Evolutionary conservation across 1,284 basidiomycete genomes (phyloP).

Genomic region (Gymnopus androsaceus): DNA sequence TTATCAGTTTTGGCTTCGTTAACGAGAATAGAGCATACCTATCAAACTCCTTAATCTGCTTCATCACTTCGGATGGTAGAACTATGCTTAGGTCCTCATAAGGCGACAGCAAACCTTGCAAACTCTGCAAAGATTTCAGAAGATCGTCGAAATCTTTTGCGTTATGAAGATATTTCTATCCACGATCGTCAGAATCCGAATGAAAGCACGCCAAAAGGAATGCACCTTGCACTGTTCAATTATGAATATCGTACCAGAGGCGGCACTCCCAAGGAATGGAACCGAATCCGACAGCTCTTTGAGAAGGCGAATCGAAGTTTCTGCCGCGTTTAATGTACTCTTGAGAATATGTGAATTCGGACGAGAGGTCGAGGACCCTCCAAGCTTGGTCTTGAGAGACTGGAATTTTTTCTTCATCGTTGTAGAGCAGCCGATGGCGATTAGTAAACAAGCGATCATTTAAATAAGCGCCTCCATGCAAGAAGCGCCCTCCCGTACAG

Average conservation of each 20-base stretch:
- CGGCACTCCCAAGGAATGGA: constrained; percentile 1
- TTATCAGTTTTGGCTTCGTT: background rate
- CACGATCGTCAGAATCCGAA: background rate
- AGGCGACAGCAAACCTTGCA: background rate
- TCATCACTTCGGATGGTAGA: background rate
- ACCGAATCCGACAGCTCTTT: constrained; percentile 3
- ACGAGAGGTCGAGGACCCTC: too few relatives aligned
- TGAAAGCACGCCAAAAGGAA: background rate
- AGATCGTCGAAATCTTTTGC: background rate
- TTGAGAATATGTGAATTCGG: background rate
- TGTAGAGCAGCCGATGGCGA: too few relatives aligned
- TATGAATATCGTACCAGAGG: constrained; percentile 1
- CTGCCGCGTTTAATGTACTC: background rate
- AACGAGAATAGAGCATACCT: background rate
- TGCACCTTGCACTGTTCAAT: constrained; percentile 4
- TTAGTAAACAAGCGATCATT: too few relatives aligned
- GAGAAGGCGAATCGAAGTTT: background rate
- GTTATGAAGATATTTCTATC: constrained; percentile 3
- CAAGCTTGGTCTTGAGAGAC: too few relatives aligned
- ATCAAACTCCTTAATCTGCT: background rate
- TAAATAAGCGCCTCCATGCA: too few relatives aligned
- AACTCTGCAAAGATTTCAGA: background rate
- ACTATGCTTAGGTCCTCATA: background rate
- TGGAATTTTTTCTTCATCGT: too few relatives aligned
- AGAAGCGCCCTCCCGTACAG: too few relatives aligned